These are phyloP conservation scores for Aspergillus aculeatus DNA, from an alignment of 2,329 filamentous ascomycete genomes.

Conservation along the genomic window DNA sequence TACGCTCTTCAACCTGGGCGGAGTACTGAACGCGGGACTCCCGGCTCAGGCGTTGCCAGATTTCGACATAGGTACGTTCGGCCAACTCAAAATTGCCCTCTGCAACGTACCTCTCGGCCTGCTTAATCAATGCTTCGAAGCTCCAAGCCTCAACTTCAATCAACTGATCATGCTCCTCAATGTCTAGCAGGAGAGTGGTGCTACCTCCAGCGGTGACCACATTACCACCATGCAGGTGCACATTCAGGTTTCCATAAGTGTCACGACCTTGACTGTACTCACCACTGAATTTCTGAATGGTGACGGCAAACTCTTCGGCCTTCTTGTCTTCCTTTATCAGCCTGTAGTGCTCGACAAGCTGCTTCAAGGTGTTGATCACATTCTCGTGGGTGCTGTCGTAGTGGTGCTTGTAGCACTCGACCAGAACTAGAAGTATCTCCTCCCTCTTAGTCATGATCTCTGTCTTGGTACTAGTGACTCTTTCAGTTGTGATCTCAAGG, in stretches of 20 bases:
- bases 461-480: constrained; percentile 27
- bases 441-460: constrained; percentile 43
- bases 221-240: constrained; percentile 36
- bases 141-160: constrained; percentile 33
- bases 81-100: constrained; percentile 38
- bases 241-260: constrained; percentile 25
- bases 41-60: constrained; percentile 53
- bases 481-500: constrained; percentile 45
- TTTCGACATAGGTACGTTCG: constrained; percentile 50
- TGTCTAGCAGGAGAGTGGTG: constrained; percentile 34
- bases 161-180: constrained; percentile 43
- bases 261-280: constrained; percentile 20
- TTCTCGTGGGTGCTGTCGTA: constrained; percentile 48
- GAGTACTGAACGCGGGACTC: constrained; percentile 46
- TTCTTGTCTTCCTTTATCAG: constrained; percentile 50
- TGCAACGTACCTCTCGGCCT: constrained; percentile 40
- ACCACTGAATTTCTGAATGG: constrained; percentile 27
- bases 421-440: constrained; percentile 48
- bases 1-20: constrained; percentile 49
- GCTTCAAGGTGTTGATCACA: constrained; percentile 45
- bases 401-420: constrained; percentile 50
- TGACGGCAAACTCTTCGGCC: constrained; percentile 39
- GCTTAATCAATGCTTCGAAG: constrained; percentile 40
- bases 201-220: constrained; percentile 14
- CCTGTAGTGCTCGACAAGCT: constrained; percentile 51